Evolutionary conservation across 768 basidiomycete species (phyloP).

Genomic region (Mrakia blollopis): DNA sequence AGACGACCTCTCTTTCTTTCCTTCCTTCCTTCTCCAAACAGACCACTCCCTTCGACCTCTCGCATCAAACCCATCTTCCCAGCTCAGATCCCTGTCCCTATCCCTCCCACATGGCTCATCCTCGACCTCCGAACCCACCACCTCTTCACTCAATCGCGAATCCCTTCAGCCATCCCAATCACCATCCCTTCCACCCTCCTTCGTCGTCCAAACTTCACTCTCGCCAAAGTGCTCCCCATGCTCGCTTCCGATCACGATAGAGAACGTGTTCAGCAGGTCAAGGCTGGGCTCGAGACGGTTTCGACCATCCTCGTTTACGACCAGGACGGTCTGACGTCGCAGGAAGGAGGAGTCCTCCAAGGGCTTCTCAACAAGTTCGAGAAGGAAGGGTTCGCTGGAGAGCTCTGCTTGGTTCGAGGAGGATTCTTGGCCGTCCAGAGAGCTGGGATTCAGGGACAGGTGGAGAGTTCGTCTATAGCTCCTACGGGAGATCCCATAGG

Average conservation of each 20-base stretch:
- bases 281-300: conserved; percentile 5
- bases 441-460: conserved; percentile 33
- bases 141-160: conserved; percentile 60
- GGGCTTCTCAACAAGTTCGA: conserved; percentile 47
- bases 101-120: conserved; percentile 51
- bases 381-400: conserved; percentile 52
- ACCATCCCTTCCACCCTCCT: conserved; percentile 91
- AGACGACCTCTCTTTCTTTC: background rate
- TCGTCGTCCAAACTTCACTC: conserved; percentile 79
- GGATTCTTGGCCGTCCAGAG: conserved; percentile 66
- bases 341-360: conserved; percentile 50
- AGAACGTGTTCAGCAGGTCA: conserved; percentile 13
- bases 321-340: conserved; percentile 61
- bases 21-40: background rate
- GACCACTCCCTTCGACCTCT: conserved; percentile 28
- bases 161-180: conserved; percentile 69
- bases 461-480: conserved; percentile 17
- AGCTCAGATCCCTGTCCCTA: conserved; percentile 24
- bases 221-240: conserved; percentile 71
- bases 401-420: conserved; percentile 73
- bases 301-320: conserved; percentile 75
- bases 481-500: background rate
- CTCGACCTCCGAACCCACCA: conserved; percentile 86
- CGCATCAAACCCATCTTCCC: conserved; percentile 33
- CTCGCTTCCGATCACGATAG: conserved; percentile 48